Percentiles rank a stretch among this genome's conserved stretches.
phyloP scores from a whole-genome alignment of 768 basidiomycete genomes.

The Calocera viscosa region DNA sequence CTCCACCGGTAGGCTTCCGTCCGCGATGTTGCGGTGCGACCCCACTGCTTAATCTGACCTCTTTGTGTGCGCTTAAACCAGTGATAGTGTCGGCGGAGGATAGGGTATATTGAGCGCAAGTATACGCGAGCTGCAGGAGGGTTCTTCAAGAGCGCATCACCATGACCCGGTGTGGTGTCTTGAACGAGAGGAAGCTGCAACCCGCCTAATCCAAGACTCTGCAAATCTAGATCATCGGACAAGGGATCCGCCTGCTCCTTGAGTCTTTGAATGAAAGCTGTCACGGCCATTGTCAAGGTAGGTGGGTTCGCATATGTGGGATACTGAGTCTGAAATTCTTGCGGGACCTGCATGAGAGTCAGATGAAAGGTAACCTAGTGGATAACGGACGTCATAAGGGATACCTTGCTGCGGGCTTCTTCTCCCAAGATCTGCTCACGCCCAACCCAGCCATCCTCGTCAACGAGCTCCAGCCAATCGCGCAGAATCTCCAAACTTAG shows the following conservation, averaged over 20 bases:
- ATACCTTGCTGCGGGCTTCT: conserved; percentile 84
- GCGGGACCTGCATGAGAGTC: conserved; percentile 51
- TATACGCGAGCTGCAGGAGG: conserved; percentile 51
- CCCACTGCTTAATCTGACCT: conserved; percentile 86
- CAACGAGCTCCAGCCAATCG: conserved; percentile 81
- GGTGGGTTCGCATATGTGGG: conserved; percentile 93
- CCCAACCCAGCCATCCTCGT: conserved; percentile 91
- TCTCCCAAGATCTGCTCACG: conserved; percentile 94
- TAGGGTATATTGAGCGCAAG: conserved; percentile 67
- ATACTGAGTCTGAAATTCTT: conserved; percentile 84
- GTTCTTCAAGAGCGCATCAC: conserved; percentile 31
- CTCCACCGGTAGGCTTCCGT: conserved; percentile 92
- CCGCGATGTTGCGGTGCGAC: conserved; percentile 67
- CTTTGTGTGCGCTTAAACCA: conserved; percentile 94
- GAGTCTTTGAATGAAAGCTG: conserved; percentile 73
- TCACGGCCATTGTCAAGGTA: conserved; percentile 86
- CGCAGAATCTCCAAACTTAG: conserved; percentile 81
- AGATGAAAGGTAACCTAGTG: background rate
- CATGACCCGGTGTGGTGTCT: background rate
- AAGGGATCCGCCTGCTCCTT: conserved; percentile 24
- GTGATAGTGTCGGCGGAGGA: conserved; percentile 80
- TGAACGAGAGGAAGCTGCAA: background rate
- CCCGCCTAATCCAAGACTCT: conserved; percentile 18
- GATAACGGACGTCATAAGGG: conserved; percentile 7
- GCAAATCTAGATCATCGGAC: conserved; percentile 45